Percentiles rank a stretch among this genome's conserved stretches.
Conservation (phyloP, 176 grass and related monocot species). For the Themeda triandra region DNA sequence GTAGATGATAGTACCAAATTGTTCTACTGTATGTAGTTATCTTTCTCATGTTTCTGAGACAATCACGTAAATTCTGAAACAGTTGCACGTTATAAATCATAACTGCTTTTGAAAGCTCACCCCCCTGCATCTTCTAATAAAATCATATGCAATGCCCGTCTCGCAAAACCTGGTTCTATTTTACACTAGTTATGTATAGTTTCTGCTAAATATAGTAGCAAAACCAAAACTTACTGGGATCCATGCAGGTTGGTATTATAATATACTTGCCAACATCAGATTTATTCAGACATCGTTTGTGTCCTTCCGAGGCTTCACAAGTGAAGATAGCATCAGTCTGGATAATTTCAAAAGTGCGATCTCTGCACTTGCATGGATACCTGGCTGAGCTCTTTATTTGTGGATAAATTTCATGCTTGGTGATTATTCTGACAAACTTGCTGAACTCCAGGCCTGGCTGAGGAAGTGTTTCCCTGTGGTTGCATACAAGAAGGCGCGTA, state of each 20-base stretch:
- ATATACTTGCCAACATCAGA: constrained; percentile 80
- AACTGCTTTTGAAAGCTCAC: background rate
- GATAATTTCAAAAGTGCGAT: too few species aligned
- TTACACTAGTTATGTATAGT: background rate
- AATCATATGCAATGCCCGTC: background rate
- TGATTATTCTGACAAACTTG: constrained; percentile 46
- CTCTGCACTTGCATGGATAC: too few species aligned
- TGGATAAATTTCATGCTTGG: background rate
- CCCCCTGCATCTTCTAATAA: background rate
- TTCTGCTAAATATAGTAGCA: too few species aligned
- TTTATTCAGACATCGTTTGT: too few species aligned
- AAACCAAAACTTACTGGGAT: background rate
- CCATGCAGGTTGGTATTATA: constrained; percentile 90
- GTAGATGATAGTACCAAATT: too few species aligned
- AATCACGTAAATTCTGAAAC: background rate
- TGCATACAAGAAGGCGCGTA: constrained; percentile 67
- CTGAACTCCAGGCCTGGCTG: constrained; percentile 59
- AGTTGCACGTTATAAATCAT: background rate
- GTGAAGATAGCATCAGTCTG: too few species aligned
- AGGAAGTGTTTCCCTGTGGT: constrained; percentile 75
- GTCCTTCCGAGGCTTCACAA: too few species aligned
- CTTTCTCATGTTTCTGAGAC: background rate
- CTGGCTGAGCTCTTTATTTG: background rate
- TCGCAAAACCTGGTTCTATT: background rate
- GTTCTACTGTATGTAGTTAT: background rate